A percentile compares a stretch with the other conserved stretches of the same genome.
These are phyloP conservation scores for Citeromyces nyonsensis DNA, from an alignment of 805 yeast species.

Conservation along the genomic window DNA sequence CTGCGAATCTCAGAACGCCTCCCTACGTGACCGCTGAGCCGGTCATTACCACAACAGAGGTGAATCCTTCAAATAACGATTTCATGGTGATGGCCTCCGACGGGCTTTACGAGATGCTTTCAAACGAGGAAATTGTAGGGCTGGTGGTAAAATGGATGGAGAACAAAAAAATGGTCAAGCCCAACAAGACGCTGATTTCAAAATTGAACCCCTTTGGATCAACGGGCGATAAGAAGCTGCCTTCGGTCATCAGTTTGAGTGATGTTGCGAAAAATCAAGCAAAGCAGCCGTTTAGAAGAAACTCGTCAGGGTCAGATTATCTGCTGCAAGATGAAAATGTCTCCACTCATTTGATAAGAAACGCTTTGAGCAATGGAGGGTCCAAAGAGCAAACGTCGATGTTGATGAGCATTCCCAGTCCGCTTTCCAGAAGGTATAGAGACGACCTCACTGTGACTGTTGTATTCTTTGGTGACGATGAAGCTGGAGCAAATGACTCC, in stretches of 20 bases:
- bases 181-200: constrained; percentile 23
- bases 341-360: constrained; percentile 85
- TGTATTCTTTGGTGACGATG: too few relatives aligned
- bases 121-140: constrained; percentile 86
- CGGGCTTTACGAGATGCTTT: constrained; percentile 82
- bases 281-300: constrained; percentile 62
- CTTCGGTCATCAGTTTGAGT: constrained; percentile 49
- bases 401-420: constrained; percentile 65
- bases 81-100: constrained; percentile 89
- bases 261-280: constrained; percentile 36
- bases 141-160: constrained; percentile 92
- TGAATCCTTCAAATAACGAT: constrained; percentile 57
- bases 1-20: constrained; percentile 66
- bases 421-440: too few relatives aligned
- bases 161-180: constrained; percentile 43
- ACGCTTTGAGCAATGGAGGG: constrained; percentile 81
- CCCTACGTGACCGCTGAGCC: constrained; percentile 98
- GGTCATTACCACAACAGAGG: constrained; percentile 67
- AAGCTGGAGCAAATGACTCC: background rate
- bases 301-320: constrained; percentile 16
- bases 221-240: constrained; percentile 31
- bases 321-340: constrained; percentile 75
- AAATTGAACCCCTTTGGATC: constrained; percentile 4
- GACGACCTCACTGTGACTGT: too few relatives aligned
- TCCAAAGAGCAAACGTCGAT: constrained; percentile 78